Base-by-base conservation (phyloP, 2,329 filamentous ascomycete species). In the Beauveria sp. region DNA sequence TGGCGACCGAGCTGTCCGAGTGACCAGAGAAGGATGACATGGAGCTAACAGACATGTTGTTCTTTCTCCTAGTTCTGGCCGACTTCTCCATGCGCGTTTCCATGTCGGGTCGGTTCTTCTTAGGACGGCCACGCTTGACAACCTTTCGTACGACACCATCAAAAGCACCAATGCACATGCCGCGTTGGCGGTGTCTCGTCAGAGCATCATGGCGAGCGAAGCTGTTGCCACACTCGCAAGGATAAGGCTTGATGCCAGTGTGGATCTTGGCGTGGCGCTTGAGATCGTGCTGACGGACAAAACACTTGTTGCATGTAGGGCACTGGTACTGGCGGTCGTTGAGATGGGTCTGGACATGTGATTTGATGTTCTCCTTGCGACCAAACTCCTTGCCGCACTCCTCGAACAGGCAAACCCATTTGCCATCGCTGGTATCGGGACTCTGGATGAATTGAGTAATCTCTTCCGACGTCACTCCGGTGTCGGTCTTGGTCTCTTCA, bases 341-440 rank as follows among this genome's bases (percentile, higher is more conserved):
- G 65, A 99, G 87, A 75, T 99, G 94, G 3, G 94, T 99, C 76
- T 99, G 94, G 16, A 99, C 91, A 73, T 99, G 94, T 0, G 92
- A 96, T 73, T 96, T 96, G 79, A 97, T 97, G 76, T 99, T 97
- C 74, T 99, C 94, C 73, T 97, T 96, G 67, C 94, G 86, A n/a
- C 92, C 93, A 71, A 99, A 97, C 58, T 87, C 85, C 74, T 96
- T 96, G 67, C 87, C 84, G 74, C 94, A 99, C 30, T 86, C 87
- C 9, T 91, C 81, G 61, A 78, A 92, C n/a, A 84, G 75, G 71
- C 90, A 94, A 7, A 86, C 79, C 88, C 89, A 94, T 74, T 91
- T 92, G 67, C 87, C 87, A 67, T 92, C 89, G n/a, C 74, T 71
- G 3, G 85, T 78, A 67, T 91, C 88, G 0, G 89, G 89, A 1